Conservation (phyloP, 2,329 filamentous ascomycete species). For the Alternaria sp. region DNA sequence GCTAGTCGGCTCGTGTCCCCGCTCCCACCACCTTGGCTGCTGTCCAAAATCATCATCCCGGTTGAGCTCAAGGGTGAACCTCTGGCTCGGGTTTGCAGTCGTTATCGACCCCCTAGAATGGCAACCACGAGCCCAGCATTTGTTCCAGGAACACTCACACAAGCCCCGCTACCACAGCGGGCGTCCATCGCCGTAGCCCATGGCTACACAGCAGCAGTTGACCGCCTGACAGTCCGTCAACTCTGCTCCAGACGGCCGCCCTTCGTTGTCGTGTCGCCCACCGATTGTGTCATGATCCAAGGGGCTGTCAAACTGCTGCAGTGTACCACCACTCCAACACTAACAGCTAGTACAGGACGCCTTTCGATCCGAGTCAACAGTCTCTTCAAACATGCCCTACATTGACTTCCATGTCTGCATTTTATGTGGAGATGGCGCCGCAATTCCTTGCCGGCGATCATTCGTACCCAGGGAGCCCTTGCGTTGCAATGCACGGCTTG, state of each 20-base stretch:
- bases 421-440: conserved; percentile 10
- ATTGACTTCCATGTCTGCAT: conserved; percentile 11
- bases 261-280: conserved; percentile 34
- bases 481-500: conserved; percentile 16
- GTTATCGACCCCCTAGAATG: conserved; percentile 26
- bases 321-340: conserved; percentile 31
- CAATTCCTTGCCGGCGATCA: conserved; percentile 14
- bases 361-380: conserved; percentile 20
- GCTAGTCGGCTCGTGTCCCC: conserved; percentile 27
- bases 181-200: conserved; percentile 26
- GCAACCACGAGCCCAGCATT: conserved; percentile 19
- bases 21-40: conserved; percentile 29
- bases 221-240: conserved; percentile 47
- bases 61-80: conserved; percentile 33
- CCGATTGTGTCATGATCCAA: conserved; percentile 30
- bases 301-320: conserved; percentile 45
- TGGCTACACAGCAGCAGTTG: conserved; percentile 39
- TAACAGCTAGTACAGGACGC: conserved; percentile 7
- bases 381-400: conserved; percentile 14
- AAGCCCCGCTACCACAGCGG: conserved; percentile 37
- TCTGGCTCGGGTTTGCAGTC: conserved; percentile 28
- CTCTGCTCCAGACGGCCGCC: conserved; percentile 24
- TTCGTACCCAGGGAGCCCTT: conserved; percentile 17
- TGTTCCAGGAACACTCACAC: conserved; percentile 24
- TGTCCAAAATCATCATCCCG: conserved; percentile 35